Evolutionary conservation across 2,329 filamentous ascomycete genomes (phyloP).

Genomic region (Paraconiothyrium brasiliense): DNA sequence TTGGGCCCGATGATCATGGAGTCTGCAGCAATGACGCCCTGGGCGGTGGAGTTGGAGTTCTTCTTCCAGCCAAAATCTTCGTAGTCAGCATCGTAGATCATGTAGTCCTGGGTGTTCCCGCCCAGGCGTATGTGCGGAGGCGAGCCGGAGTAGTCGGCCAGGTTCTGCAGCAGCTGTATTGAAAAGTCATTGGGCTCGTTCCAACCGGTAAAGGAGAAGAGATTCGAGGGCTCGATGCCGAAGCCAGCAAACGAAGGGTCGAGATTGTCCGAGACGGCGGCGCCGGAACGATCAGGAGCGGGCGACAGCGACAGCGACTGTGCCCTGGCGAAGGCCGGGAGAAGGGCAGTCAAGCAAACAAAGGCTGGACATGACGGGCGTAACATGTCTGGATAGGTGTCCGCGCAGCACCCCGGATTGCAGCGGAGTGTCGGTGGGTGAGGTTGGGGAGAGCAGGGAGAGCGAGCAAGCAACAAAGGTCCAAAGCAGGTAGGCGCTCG

Average conservation of each 20-base stretch:
- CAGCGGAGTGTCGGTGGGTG: neutral
- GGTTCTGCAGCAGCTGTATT: constrained; percentile 59
- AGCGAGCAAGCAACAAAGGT: constrained; percentile 5
- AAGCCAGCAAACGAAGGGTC: constrained; percentile 60
- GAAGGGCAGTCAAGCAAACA: constrained; percentile 22
- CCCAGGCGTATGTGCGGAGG: constrained; percentile 61
- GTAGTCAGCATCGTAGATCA: constrained; percentile 55
- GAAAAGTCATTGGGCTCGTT: constrained; percentile 55
- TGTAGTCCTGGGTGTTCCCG: constrained; percentile 63
- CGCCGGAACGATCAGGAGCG: constrained; percentile 36
- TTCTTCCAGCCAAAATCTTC: constrained; percentile 48
- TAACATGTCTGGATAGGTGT: constrained; percentile 7
- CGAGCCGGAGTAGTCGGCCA: constrained; percentile 59
- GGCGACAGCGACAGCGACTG: constrained; percentile 47
- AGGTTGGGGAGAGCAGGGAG: constrained; percentile 4
- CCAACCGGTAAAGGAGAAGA: constrained; percentile 61
- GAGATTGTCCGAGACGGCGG: constrained; percentile 46
- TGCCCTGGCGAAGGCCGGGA: constrained; percentile 28
- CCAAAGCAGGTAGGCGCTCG: neutral
- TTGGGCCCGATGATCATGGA: constrained; percentile 58
- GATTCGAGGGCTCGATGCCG: constrained; percentile 63
- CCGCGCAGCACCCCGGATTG: neutral
- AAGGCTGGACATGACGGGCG: constrained; percentile 31
- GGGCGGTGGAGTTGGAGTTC: constrained; percentile 52
- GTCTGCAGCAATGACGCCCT: constrained; percentile 54